A percentile compares a stretch with the other conserved stretches of the same genome.
Evolutionary conservation across 192 early-diverging fungal genomes (phyloP).

Genomic region (Obelidium mucronatum): DNA sequence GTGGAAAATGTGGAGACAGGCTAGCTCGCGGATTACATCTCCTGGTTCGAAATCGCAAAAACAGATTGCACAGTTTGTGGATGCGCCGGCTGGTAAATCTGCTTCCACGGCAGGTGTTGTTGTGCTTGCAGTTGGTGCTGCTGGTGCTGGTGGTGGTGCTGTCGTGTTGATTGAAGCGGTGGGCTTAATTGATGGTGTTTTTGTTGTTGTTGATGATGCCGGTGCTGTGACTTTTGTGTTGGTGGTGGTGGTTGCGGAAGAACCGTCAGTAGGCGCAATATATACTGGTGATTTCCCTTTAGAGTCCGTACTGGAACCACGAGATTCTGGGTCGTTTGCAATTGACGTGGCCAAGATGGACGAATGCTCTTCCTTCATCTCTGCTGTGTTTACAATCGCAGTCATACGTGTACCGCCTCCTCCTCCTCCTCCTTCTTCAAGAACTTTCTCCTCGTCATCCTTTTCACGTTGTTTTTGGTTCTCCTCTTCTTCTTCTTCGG

Average conservation of each 20-base stretch:
- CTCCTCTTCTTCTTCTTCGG: constrained; percentile 34
- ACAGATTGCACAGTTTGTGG: constrained; percentile 69
- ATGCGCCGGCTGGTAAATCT: constrained; percentile 33
- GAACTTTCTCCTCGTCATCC: neutral
- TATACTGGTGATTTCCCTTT: constrained; percentile 31
- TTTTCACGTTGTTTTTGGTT: neutral
- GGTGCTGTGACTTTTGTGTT: neutral
- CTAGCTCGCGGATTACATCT: constrained; percentile 65
- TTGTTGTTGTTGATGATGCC: neutral
- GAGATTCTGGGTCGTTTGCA: neutral
- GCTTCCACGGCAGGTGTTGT: no score
- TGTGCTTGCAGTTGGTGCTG: neutral
- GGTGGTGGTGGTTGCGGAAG: neutral
- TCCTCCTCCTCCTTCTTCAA: no score
- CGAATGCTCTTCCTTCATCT: no score
- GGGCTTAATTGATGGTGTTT: neutral
- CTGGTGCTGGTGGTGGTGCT: neutral
- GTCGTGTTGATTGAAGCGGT: neutral
- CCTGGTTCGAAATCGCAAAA: constrained; percentile 71
- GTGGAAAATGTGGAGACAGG: constrained; percentile 72
- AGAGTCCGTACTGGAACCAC: neutral
- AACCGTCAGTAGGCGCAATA: constrained; percentile 1
- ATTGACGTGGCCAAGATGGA: neutral
- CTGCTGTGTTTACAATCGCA: no score
- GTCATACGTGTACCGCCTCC: neutral